phyloP scores from a whole-genome alignment of 2,329 filamentous ascomycete genomes.

The Hypoxylon sp. region DNA sequence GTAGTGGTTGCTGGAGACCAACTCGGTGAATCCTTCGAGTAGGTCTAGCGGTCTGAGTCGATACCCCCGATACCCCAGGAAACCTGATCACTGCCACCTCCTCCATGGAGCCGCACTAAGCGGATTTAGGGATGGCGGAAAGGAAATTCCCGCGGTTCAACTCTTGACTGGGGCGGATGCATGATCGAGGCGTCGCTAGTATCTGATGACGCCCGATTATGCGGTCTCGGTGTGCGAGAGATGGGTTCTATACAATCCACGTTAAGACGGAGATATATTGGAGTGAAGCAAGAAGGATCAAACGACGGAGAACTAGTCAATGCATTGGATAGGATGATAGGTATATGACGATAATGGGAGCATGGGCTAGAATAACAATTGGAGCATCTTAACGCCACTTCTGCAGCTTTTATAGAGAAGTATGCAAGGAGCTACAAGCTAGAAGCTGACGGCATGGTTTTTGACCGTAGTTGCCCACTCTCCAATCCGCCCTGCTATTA shows the following conservation, averaged over 20 bases:
- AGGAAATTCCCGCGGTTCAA: background rate
- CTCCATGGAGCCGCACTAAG: background rate
- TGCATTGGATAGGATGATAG: background rate
- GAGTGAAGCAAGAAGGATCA: background rate
- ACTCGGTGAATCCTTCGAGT: background rate
- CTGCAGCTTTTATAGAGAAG: slow-evolving; percentile 1
- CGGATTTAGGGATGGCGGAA: background rate
- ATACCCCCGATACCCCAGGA: background rate
- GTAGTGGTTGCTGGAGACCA: background rate
- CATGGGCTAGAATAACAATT: background rate
- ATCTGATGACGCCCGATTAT: background rate
- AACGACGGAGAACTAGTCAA: background rate
- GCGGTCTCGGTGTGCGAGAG: background rate
- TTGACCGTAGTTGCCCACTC: background rate
- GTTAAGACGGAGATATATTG: background rate
- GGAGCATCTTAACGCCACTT: background rate
- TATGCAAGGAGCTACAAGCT: slow-evolving; percentile 7
- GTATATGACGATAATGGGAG: background rate
- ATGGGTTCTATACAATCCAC: background rate
- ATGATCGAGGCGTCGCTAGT: background rate
- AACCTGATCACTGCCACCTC: background rate
- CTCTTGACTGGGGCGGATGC: background rate
- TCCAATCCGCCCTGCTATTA: slow-evolving; percentile 4
- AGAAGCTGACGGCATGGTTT: background rate
- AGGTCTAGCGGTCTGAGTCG: no score